Percentiles rank a stretch among this genome's conserved stretches.
Evolutionary conservation across 148 eudicot genomes (phyloP).

Genomic region (Rhododendron henanense): DNA sequence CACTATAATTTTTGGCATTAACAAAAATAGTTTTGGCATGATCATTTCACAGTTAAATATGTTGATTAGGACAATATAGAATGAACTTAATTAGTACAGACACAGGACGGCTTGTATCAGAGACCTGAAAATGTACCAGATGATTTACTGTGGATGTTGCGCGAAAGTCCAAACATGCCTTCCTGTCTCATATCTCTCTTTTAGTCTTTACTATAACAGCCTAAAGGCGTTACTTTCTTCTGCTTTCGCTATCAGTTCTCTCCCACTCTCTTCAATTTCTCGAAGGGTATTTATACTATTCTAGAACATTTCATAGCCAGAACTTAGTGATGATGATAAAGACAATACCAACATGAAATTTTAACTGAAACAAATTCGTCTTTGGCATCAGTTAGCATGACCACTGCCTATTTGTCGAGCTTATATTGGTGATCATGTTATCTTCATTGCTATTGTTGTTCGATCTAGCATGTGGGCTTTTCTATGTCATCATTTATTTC

Average conservation of each 20-base stretch:
- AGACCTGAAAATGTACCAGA: neutral
- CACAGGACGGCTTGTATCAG: too few species aligned
- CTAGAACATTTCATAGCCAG: neutral
- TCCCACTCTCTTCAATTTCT: neutral
- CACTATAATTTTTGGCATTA: too few species aligned
- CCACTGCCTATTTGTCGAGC: neutral
- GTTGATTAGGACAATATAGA: neutral
- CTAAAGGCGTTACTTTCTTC: neutral
- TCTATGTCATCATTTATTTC: neutral
- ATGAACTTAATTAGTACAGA: neutral
- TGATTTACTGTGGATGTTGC: neutral
- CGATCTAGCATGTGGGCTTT: neutral
- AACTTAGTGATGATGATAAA: neutral
- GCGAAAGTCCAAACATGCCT: neutral
- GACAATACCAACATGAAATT: neutral
- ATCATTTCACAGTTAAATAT: neutral
- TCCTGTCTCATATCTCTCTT: neutral
- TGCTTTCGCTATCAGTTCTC: neutral
- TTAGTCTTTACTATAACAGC: neutral
- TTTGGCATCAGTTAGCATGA: neutral
- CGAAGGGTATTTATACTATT: neutral
- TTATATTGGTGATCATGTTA: neutral
- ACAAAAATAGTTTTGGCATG: neutral
- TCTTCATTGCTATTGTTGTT: neutral
- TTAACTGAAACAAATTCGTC: neutral